phyloP scores from a whole-genome alignment of 2,329 filamentous ascomycete genomes.

The Fusarium robinianum region DNA sequence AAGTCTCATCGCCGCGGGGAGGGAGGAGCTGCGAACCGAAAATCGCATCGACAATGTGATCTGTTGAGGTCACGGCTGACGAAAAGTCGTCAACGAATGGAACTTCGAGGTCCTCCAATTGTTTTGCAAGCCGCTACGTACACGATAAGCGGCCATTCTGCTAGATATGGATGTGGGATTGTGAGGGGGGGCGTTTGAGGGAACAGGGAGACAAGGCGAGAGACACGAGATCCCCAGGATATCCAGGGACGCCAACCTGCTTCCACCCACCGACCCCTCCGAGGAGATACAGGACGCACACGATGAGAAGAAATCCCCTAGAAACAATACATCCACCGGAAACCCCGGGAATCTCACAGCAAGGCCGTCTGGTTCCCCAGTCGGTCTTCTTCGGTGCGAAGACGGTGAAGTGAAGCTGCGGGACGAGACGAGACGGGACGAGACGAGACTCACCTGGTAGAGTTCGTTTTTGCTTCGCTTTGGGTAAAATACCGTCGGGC shows the following conservation, averaged over 20 bases:
- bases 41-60: slow-evolving; percentile 89
- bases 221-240: slow-evolving; percentile 2
- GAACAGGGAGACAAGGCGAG: slow-evolving; percentile 5
- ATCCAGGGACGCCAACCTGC: slow-evolving; percentile 9
- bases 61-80: slow-evolving; percentile 65
- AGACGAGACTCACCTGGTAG: slow-evolving; percentile 66
- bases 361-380: too few species aligned
- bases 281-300: slow-evolving; percentile 23
- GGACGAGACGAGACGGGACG: slow-evolving; percentile 6
- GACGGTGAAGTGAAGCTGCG: slow-evolving; percentile 14
- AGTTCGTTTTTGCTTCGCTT: slow-evolving; percentile 90
- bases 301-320: slow-evolving; percentile 22
- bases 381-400: background rate
- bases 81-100: slow-evolving; percentile 84
- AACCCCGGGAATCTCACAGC: slow-evolving; percentile 10
- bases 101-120: slow-evolving; percentile 80
- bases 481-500: slow-evolving; percentile 87
- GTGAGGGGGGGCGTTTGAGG: slow-evolving; percentile 5
- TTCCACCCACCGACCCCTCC: slow-evolving; percentile 16
- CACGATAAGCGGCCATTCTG: slow-evolving; percentile 38
- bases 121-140: slow-evolving; percentile 74
- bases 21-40: slow-evolving; percentile 66
- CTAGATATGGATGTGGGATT: slow-evolving; percentile 7
- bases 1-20: slow-evolving; percentile 2
- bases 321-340: slow-evolving; percentile 27